Evolutionary conservation across 305 asterid genomes (phyloP), one percentile per base, ranked within the genome.

Genomic region (Euphrasia arctica): DNA sequence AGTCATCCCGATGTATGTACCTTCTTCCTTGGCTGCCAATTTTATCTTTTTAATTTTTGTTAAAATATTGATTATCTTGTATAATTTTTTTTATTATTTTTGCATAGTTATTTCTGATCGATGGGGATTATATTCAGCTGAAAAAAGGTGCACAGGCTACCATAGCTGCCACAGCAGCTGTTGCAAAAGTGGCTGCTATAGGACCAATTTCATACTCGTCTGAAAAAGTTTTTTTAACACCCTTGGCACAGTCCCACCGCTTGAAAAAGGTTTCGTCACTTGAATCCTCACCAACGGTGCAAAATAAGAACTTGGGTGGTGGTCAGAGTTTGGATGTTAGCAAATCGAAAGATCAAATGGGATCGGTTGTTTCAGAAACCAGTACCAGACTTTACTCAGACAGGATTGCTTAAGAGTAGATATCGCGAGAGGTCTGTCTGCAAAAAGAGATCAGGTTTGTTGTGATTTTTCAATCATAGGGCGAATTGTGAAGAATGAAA

Each of bases 81-180:
- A 7, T 63, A 18, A 64, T 32, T 69, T 59, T 59, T 39, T 18
- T 18, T 18, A 18, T 18, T 18, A 18, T 0, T 18, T 18, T 65
- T 58, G 34, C 65, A 15, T 73, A 90, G 97, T 78, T 90, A 74
- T 90, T 90, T 74, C 69, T 85, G 45, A 82, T 87, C 41, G 94
- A 90, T 43, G 95, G 89, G 72, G 95, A 90, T 82, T 79, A 77
- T 80, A 82, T 90, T 76, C 91, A 87, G 59, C 91, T 90, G 42
- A 86, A 91, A 29, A 95, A 85, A 68, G 97, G 97, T 65, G 97
- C 97, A 66, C 95, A 85, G 73, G 84, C 80, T 77, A 83, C 72
- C 54, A 83, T 90, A 78, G 95, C 94, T 57, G 97, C 97, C 63
- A 83, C 84, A 43, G 84, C 95, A 51, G 93, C 95, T 70, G 89